Percentiles rank a stretch among this genome's conserved stretches.
Conservation (phyloP, 805 yeast genomes). For the Lipomyces oligophaga region DNA sequence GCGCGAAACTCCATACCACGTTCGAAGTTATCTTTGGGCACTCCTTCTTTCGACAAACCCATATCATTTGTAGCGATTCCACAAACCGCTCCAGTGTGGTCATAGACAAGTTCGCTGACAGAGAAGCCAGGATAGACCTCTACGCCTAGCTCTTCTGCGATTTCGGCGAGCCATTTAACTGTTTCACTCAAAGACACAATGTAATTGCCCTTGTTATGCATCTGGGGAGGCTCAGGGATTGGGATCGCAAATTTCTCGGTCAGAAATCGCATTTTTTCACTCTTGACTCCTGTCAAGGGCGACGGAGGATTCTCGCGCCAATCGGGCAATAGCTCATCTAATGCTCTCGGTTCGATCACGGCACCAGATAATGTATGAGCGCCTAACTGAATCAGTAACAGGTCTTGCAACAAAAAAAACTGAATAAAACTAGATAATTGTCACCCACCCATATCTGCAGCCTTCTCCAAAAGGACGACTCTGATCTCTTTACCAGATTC, state of each 20-base stretch:
- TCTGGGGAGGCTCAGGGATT: slow-evolving; percentile 90
- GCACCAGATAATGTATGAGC: slow-evolving; percentile 92
- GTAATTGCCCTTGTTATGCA: slow-evolving; percentile 78
- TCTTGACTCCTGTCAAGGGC: slow-evolving; percentile 64
- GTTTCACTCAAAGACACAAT: slow-evolving; percentile 80
- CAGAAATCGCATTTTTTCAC: slow-evolving; percentile 69
- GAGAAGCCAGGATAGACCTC: slow-evolving; percentile 90
- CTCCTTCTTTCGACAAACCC: slow-evolving; percentile 74
- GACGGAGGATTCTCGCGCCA: slow-evolving; percentile 41
- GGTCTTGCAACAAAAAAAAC: not conserved
- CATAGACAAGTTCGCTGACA: slow-evolving; percentile 57
- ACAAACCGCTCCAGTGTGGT: slow-evolving; percentile 50
- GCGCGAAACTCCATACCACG: slow-evolving; percentile 97
- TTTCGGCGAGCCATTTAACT: slow-evolving; percentile 74
- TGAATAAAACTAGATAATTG: too few species aligned
- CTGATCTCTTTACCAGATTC: slow-evolving; percentile 64
- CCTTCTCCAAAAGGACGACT: slow-evolving; percentile 87
- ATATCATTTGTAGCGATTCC: slow-evolving; percentile 95
- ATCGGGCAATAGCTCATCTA: slow-evolving; percentile 77
- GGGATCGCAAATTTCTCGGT: slow-evolving; percentile 59
- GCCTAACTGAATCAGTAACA: slow-evolving; percentile 1
- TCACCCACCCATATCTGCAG: slow-evolving; percentile 87
- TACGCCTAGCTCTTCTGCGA: slow-evolving; percentile 90
- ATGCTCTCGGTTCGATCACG: slow-evolving; percentile 83
- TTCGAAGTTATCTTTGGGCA: slow-evolving; percentile 80